Base-by-base conservation (phyloP, 1,139 yeast genomes). In the Candida frijolesensis region DNA sequence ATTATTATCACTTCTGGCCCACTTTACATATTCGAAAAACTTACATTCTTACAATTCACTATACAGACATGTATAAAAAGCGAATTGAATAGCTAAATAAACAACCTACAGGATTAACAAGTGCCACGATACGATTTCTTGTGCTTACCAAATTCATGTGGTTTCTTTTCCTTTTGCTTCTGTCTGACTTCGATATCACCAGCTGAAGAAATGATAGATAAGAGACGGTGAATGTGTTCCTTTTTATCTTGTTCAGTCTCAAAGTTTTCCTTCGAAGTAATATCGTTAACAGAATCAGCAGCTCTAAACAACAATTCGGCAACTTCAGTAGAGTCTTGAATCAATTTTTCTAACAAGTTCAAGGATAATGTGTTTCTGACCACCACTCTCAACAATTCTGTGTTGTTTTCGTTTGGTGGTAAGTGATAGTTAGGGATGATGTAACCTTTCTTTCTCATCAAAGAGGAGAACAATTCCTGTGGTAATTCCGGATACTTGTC, bases 351-450 rank as follows among this genome's bases (percentile, higher is more conserved):
- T 49, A 91, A 75, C 60, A 91, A 72, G 64, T 87, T 91, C 57
- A 87, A 75, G 33, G 88, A 78, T 64, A 91, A 71, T 45, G 87
- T 84, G 59, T 80, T 81, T 61, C 96, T 82, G 46, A 89, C 92
- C 30, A 91, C 97, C 22, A 91, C 91, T 64, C 97, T 81, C 58
- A 91, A 76, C 51, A 90, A 87, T 67, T 91, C 96, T 51, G 66
- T 73, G 16, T 78, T 77, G 16, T 62, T 62, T 54, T 74, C 80
- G 53, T 65, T 62, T 29, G 88, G 85, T 33, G 97, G 96, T 60
- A 91, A 78, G 54, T 87, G 91, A 69, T 91, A 91, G 75, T 91
- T 91, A 55, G 97, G 97, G 54, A 91, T 79, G 64, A 91, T 91
- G 80, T 87, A 91, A 5, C 96, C 96, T 63, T 85, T 84, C 67